Percentiles rank a stretch among this genome's conserved stretches.
Conservation (phyloP, 768 basidiomycete genomes). For the Phanerochaete carnosa region DNA sequence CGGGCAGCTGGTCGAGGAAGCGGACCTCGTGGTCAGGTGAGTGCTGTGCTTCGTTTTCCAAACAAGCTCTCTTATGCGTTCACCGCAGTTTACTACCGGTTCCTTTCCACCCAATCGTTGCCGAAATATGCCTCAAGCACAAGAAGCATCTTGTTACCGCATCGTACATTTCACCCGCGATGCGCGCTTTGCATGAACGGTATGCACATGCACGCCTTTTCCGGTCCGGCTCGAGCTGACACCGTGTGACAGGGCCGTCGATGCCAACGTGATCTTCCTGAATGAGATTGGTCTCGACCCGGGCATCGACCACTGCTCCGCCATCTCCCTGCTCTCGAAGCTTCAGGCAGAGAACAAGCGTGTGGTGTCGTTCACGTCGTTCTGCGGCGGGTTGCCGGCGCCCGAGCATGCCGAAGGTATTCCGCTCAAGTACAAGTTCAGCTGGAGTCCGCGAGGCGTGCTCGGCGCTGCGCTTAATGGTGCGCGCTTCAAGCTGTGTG, state of each 20-base stretch:
- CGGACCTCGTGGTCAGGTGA: constrained; percentile 86
- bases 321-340: constrained; percentile 61
- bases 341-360: constrained; percentile 49
- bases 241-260: constrained; percentile 45
- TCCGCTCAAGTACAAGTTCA: constrained; percentile 88
- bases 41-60: constrained; percentile 15
- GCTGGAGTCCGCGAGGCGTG: constrained; percentile 90
- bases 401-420: constrained; percentile 57
- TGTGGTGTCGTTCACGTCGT: constrained; percentile 76
- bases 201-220: constrained; percentile 34
- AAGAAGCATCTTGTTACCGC: constrained; percentile 84
- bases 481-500: constrained; percentile 61
- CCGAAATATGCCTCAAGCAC: constrained; percentile 67
- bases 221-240: neutral
- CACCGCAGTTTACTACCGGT: constrained; percentile 72
- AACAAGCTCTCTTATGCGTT: neutral
- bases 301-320: constrained; percentile 87
- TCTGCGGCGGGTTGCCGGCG: constrained; percentile 90
- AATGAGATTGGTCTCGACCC: constrained; percentile 93
- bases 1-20: constrained; percentile 47
- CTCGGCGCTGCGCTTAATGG: constrained; percentile 73
- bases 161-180: constrained; percentile 81
- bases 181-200: constrained; percentile 63
- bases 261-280: constrained; percentile 66
- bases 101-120: constrained; percentile 65